Conservation (phyloP, 2,329 filamentous ascomycete genomes). For the Cladosporium sphaerospermum region DNA sequence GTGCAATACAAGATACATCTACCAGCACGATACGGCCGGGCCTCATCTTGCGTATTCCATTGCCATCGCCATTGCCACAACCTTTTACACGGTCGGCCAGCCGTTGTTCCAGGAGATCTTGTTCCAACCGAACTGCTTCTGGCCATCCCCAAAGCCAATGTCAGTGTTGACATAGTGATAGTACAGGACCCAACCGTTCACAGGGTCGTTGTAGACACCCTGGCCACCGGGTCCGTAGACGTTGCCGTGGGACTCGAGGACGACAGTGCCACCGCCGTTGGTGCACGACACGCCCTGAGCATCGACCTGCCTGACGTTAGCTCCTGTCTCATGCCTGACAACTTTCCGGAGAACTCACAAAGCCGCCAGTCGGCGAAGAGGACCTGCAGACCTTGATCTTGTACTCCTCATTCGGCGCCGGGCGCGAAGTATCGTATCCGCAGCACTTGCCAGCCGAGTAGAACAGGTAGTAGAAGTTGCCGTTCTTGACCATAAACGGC, state of each 20-base stretch:
- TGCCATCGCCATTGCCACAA: too few species aligned
- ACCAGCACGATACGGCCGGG: too few species aligned
- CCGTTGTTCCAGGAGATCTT: conserved; percentile 44
- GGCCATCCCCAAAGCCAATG: conserved; percentile 30
- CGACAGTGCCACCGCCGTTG: conserved; percentile 53
- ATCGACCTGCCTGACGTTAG: conserved; percentile 36
- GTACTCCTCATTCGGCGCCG: conserved; percentile 56
- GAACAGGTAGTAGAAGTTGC: conserved; percentile 59
- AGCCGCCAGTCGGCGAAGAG: conserved; percentile 45
- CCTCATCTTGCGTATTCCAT: too few species aligned
- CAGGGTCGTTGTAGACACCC: conserved; percentile 49
- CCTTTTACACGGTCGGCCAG: conserved; percentile 36
- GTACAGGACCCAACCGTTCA: conserved; percentile 51
- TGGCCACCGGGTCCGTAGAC: conserved; percentile 63
- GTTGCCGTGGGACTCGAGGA: conserved; percentile 53
- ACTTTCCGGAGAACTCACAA: conserved; percentile 31
- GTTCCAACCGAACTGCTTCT: conserved; percentile 50
- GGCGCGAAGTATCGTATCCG: conserved; percentile 46
- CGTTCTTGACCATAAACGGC: conserved; percentile 50
- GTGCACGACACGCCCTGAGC: conserved; percentile 48
- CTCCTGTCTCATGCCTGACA: background rate
- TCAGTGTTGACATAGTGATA: conserved; percentile 56
- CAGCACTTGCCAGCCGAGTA: conserved; percentile 58
- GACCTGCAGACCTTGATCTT: conserved; percentile 61
- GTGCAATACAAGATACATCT: too few species aligned